Conservation (phyloP, 2,329 filamentous ascomycete genomes). For the Zymoseptoria ardabiliae region DNA sequence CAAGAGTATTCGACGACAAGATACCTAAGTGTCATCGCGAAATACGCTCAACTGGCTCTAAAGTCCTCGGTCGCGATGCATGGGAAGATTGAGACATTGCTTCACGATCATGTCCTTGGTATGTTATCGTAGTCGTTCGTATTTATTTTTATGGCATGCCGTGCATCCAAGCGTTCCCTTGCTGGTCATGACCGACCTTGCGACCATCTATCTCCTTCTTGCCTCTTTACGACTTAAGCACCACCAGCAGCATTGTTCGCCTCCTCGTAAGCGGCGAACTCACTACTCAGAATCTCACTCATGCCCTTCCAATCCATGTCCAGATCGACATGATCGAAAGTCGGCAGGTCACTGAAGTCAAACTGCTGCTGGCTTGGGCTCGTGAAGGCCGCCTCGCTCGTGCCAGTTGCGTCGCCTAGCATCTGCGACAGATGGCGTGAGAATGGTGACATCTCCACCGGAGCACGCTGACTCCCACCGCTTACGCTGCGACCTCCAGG, state of each 20-base stretch:
- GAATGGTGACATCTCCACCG: slow-evolving; percentile 46
- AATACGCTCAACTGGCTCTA: no score
- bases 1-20: no score
- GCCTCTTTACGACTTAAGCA: background rate
- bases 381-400: slow-evolving; percentile 16
- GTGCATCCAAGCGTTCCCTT: background rate
- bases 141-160: background rate
- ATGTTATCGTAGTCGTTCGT: background rate
- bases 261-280: slow-evolving; percentile 24
- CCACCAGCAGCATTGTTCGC: background rate
- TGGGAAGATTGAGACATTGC: background rate
- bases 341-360: slow-evolving; percentile 29
- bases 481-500: slow-evolving; percentile 24
- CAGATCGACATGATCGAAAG: slow-evolving; percentile 24
- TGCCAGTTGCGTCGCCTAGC: slow-evolving; percentile 44
- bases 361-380: slow-evolving; percentile 24
- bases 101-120: background rate
- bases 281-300: slow-evolving; percentile 24
- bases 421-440: slow-evolving; percentile 58
- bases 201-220: background rate
- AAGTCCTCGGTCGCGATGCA: background rate
- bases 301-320: slow-evolving; percentile 25
- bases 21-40: no score
- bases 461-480: slow-evolving; percentile 7
- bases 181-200: background rate